Conservation (phyloP, 1,139 yeast genomes). For the Candida sp. region DNA sequence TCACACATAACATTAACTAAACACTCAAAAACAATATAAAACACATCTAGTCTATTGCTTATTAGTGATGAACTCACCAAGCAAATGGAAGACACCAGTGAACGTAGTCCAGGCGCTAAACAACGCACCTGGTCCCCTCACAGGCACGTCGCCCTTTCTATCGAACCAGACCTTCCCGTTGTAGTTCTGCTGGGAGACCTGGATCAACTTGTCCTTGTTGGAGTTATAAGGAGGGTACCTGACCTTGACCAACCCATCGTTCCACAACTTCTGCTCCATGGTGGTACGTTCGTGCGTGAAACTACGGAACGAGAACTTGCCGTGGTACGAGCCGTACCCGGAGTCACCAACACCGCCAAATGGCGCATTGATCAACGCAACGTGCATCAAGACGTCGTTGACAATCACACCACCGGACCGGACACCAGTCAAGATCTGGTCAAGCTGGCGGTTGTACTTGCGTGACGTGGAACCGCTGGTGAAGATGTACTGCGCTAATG, state of each 20-base stretch:
- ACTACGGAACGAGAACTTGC: slow-evolving; percentile 68
- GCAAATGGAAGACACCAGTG: slow-evolving; percentile 33
- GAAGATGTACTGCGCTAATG: slow-evolving; percentile 83
- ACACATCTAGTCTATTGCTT: neutral
- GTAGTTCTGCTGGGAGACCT: slow-evolving; percentile 28
- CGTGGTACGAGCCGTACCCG: slow-evolving; percentile 86
- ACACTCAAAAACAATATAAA: neutral
- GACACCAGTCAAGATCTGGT: slow-evolving; percentile 53
- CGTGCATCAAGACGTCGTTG: slow-evolving; percentile 79
- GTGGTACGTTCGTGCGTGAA: slow-evolving; percentile 81
- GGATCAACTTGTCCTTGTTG: slow-evolving; percentile 34
- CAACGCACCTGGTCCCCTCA: slow-evolving; percentile 37
- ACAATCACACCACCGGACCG: slow-evolving; percentile 79
- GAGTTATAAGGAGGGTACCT: slow-evolving; percentile 73
- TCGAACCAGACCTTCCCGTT: slow-evolving; percentile 41
- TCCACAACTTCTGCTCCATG: slow-evolving; percentile 69
- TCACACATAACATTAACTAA: neutral
- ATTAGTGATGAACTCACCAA: slow-evolving; percentile 11
- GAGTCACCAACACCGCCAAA: slow-evolving; percentile 93
- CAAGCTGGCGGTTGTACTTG: slow-evolving; percentile 49
- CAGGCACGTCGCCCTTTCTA: slow-evolving; percentile 36
- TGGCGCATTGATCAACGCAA: slow-evolving; percentile 73
- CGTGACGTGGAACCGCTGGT: slow-evolving; percentile 47
- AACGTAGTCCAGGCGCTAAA: slow-evolving; percentile 38
- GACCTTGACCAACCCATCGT: slow-evolving; percentile 56